These are phyloP conservation scores for Iris macrosiphon DNA, from an alignment of 106 monocot genomes.

Conservation along the genomic window DNA sequence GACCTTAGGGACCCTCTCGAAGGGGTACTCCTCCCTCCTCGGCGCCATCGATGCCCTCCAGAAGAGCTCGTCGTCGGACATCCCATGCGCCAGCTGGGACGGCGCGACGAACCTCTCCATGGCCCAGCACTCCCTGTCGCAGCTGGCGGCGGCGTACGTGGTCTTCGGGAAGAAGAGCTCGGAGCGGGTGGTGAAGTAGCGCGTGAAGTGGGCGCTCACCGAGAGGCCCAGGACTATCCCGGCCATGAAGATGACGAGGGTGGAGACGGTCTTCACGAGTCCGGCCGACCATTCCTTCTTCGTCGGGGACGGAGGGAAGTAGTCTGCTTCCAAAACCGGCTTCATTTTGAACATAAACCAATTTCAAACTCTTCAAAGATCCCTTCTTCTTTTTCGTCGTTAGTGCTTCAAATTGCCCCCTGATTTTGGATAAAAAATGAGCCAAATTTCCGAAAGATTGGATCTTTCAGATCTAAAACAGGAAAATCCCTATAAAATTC, in stretches of 20 bases:
- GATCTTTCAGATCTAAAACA: no score
- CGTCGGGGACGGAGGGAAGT: constrained; percentile 9
- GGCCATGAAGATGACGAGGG: constrained; percentile 52
- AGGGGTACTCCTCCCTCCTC: constrained; percentile 15
- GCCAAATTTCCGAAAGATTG: no score
- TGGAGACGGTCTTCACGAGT: constrained; percentile 27
- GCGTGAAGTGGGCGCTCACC: constrained; percentile 41
- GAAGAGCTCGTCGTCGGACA: constrained; percentile 23
- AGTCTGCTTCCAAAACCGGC: constrained; percentile 2
- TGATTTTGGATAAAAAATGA: no score
- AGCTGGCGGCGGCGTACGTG: constrained; percentile 9
- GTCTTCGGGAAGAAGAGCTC: constrained; percentile 44
- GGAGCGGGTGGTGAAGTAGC: constrained; percentile 34
- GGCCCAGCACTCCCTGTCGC: constrained; percentile 1
- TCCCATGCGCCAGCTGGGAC: constrained; percentile 8
- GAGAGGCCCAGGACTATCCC: constrained; percentile 51
- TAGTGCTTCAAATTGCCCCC: no score
- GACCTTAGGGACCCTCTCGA: constrained; percentile 21
- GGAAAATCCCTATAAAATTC: no score
- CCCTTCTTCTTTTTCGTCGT: no score
- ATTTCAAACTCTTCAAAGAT: no score
- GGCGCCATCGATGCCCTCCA: constrained; percentile 26
- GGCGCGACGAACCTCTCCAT: constrained; percentile 11
- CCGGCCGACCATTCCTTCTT: constrained; percentile 31
- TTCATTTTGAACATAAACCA: no score